Evolutionary conservation across 148 eudicot species (phyloP).

Genomic region (Fagopyrum homotropicum): DNA sequence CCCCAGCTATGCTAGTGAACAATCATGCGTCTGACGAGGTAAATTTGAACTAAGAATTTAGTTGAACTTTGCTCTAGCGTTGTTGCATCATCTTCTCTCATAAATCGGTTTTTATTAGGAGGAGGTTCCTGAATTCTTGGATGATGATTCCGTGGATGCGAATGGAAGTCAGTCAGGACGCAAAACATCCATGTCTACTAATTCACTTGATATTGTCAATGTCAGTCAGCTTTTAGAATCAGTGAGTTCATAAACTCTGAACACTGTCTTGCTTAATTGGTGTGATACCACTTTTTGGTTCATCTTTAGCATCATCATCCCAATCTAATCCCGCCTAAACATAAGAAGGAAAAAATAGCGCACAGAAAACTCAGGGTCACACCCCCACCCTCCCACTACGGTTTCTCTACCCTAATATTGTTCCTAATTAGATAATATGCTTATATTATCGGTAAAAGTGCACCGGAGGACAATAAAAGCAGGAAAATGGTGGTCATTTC

Average conservation of each 20-base stretch:
- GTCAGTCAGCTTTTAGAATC: constrained; percentile 91
- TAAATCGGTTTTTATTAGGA: constrained; percentile 26
- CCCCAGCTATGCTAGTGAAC: constrained; percentile 53
- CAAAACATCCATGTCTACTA: constrained; percentile 49
- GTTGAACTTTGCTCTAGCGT: background rate
- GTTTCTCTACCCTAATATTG: too few species aligned
- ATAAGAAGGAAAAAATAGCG: too few species aligned
- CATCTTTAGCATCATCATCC: too few species aligned
- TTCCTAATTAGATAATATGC: too few species aligned
- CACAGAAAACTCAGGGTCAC: too few species aligned
- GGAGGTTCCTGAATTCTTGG: constrained; percentile 34
- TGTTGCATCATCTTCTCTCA: background rate
- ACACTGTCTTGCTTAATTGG: background rate
- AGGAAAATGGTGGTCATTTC: background rate
- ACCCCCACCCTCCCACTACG: too few species aligned
- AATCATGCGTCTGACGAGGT: constrained; percentile 61
- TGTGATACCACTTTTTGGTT: background rate
- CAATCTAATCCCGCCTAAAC: too few species aligned
- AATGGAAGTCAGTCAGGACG: constrained; percentile 68
- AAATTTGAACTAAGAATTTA: constrained; percentile 1
- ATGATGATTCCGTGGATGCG: constrained; percentile 53
- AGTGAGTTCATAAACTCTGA: constrained; percentile 32
- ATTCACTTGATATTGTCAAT: constrained; percentile 60
- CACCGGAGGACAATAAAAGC: background rate
- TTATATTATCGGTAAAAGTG: background rate